A percentile compares a stretch with the other conserved stretches of the same genome.
Evolutionary conservation across 805 yeast genomes (phyloP).

Genomic region (Metschnikowia shivogae): DNA sequence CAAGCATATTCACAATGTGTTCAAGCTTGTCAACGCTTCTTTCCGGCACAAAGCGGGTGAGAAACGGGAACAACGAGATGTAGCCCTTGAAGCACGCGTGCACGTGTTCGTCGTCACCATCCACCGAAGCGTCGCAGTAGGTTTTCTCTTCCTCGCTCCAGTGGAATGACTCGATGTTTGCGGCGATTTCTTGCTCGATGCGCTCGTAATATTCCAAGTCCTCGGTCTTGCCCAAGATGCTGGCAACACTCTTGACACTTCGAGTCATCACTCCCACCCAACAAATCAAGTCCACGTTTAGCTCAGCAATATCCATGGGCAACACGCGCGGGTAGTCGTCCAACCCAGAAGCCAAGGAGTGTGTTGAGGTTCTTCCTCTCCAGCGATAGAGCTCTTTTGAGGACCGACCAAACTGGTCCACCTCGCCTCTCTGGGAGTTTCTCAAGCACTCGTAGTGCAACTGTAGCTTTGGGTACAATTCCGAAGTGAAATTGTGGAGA

Average conservation of each 20-base stretch:
- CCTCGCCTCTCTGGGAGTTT: slow-evolving; percentile 70
- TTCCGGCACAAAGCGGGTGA: slow-evolving; percentile 58
- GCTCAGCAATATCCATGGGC: slow-evolving; percentile 80
- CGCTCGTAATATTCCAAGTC: slow-evolving; percentile 53
- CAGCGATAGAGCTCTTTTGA: slow-evolving; percentile 74
- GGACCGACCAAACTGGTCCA: slow-evolving; percentile 63
- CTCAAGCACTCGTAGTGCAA: slow-evolving; percentile 84
- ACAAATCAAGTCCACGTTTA: slow-evolving; percentile 81
- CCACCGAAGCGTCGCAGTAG: slow-evolving; percentile 81
- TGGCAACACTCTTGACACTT: slow-evolving; percentile 72
- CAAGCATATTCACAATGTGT: slow-evolving; percentile 51
- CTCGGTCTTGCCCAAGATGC: slow-evolving; percentile 49
- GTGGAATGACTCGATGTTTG: slow-evolving; percentile 68
- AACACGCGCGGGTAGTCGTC: slow-evolving; percentile 92
- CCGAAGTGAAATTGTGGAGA: slow-evolving; percentile 51
- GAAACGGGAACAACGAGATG: slow-evolving; percentile 79
- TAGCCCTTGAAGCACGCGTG: slow-evolving; percentile 89
- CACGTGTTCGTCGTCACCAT: slow-evolving; percentile 61
- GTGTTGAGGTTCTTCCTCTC: slow-evolving; percentile 85
- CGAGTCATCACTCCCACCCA: slow-evolving; percentile 95
- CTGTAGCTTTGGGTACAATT: slow-evolving; percentile 72
- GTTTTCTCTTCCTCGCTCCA: slow-evolving; percentile 67
- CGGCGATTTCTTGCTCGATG: slow-evolving; percentile 53
- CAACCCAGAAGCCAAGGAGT: slow-evolving; percentile 87
- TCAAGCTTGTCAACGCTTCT: slow-evolving; percentile 42